Conservation (phyloP, 1,284 basidiomycete species). For the Tremellales sp. region DNA sequence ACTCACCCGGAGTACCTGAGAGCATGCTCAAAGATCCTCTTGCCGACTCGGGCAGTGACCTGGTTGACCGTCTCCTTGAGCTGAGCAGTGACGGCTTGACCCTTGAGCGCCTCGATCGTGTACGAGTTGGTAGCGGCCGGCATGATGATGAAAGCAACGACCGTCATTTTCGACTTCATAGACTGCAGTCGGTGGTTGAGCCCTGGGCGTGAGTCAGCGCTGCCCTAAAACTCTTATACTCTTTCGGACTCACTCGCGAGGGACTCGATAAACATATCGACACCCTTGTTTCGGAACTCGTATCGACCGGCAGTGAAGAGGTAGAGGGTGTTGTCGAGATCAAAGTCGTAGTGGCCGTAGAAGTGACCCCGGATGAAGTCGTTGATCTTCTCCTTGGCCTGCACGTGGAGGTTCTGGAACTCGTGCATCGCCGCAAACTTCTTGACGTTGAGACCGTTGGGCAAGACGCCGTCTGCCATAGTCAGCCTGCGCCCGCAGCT, state of each 20-base stretch:
- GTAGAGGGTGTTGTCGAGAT: conserved; percentile 93
- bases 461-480: conserved; percentile 79
- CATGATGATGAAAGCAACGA: conserved; percentile 99
- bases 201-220: conserved; percentile 28
- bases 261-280: conserved; percentile 98
- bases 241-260: conserved; percentile 63
- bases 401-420: conserved; percentile 94
- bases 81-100: conserved; percentile 96
- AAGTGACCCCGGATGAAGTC: conserved; percentile 97
- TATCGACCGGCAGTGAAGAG: conserved; percentile 99
- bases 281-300: conserved; percentile 98
- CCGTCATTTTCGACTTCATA: conserved; percentile 70
- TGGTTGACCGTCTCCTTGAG: conserved; percentile 90
- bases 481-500: background rate
- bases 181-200: conserved; percentile 85
- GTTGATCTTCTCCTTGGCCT: conserved; percentile 92
- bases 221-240: background rate
- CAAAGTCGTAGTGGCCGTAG: conserved; percentile 95
- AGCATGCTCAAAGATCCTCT: conserved; percentile 87
- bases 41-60: conserved; percentile 87
- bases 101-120: conserved; percentile 95
- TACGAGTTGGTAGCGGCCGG: conserved; percentile 94
- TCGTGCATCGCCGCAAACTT: conserved; percentile 94
- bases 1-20: conserved; percentile 82
- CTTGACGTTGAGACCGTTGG: conserved; percentile 95